phyloP scores from a whole-genome alignment of 352 stramenopile species.

The Pythium brassicae region DNA sequence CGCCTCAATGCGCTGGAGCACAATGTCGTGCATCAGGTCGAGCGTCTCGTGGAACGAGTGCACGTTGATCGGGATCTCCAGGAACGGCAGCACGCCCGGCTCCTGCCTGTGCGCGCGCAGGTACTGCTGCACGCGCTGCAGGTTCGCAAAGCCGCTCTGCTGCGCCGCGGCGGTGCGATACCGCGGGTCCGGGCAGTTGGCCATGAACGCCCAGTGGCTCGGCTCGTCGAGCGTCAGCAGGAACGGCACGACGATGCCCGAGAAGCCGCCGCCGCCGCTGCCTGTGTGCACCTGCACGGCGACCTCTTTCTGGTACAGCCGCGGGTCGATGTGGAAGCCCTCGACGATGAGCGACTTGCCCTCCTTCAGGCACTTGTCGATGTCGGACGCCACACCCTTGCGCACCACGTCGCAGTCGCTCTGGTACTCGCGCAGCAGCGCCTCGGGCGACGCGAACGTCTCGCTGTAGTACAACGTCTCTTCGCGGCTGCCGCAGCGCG shows the following conservation, averaged over 20 bases:
- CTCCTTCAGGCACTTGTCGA: conserved; percentile 87
- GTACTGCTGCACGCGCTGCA: conserved; percentile 79
- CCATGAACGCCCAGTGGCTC: conserved; percentile 77
- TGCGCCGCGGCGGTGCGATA: conserved; percentile 57
- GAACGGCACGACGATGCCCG: conserved; percentile 81
- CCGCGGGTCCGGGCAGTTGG: conserved; percentile 74
- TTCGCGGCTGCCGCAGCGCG: conserved; percentile 25
- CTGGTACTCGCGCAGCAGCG: conserved; percentile 63
- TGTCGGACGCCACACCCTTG: conserved; percentile 78
- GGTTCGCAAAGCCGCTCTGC: conserved; percentile 55
- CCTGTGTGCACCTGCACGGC: conserved; percentile 22
- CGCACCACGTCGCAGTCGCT: conserved; percentile 79
- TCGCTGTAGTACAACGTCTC: conserved; percentile 68
- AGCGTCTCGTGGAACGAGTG: conserved; percentile 86
- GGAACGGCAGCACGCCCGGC: conserved; percentile 54
- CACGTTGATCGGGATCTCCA: conserved; percentile 73
- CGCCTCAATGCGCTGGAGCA: conserved; percentile 81
- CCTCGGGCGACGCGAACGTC: conserved; percentile 51
- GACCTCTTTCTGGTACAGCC: conserved; percentile 78
- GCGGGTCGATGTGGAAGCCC: conserved; percentile 83
- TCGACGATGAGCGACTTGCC: conserved; percentile 88
- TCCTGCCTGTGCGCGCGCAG: conserved; percentile 45
- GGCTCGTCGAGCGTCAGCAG: conserved; percentile 58
- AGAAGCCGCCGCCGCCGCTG: conserved; percentile 21
- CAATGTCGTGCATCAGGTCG: conserved; percentile 80